Conservation (phyloP, 208 protist species). For the Porcisia deanei region DNA sequence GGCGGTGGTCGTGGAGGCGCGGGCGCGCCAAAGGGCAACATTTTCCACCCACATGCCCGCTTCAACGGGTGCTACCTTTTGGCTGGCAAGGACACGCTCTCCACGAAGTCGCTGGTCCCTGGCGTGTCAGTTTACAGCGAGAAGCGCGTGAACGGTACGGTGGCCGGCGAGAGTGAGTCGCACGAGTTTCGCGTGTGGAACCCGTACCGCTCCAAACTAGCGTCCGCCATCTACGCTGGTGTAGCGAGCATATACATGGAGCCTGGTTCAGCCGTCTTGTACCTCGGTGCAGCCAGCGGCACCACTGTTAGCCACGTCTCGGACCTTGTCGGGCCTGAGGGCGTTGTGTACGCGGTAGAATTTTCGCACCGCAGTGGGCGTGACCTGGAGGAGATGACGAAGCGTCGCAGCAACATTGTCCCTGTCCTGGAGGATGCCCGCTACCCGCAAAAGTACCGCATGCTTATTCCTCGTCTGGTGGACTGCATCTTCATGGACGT, state of each 20-base stretch:
- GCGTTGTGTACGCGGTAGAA: slow-evolving; percentile 99
- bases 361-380: slow-evolving; percentile 99
- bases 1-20: slow-evolving; percentile 57
- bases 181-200: slow-evolving; percentile 99
- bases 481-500: slow-evolving; percentile 99
- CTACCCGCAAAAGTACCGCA: slow-evolving; percentile 99
- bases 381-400: slow-evolving; percentile 99
- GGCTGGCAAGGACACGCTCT: slow-evolving; percentile 97
- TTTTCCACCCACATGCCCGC: slow-evolving; percentile 97
- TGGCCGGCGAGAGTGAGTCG: slow-evolving; percentile 69
- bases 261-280: slow-evolving; percentile 98
- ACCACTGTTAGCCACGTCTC: slow-evolving; percentile 99
- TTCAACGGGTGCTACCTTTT: slow-evolving; percentile 98
- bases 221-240: slow-evolving; percentile 97
- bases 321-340: slow-evolving; percentile 99
- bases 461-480: slow-evolving; percentile 98
- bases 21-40: slow-evolving; percentile 64
- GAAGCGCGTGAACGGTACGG: slow-evolving; percentile 96
- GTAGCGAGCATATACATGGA: slow-evolving; percentile 98
- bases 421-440: slow-evolving; percentile 99
- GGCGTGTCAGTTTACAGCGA: slow-evolving; percentile 99
- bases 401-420: slow-evolving; percentile 99
- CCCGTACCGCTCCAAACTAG: slow-evolving; percentile 99
- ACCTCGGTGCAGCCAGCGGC: slow-evolving; percentile 99
- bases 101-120: slow-evolving; percentile 97